Evolutionary conservation across 768 basidiomycete species (phyloP), one percentile per base, ranked within the genome.

Genomic region (Pholiota microspora): DNA sequence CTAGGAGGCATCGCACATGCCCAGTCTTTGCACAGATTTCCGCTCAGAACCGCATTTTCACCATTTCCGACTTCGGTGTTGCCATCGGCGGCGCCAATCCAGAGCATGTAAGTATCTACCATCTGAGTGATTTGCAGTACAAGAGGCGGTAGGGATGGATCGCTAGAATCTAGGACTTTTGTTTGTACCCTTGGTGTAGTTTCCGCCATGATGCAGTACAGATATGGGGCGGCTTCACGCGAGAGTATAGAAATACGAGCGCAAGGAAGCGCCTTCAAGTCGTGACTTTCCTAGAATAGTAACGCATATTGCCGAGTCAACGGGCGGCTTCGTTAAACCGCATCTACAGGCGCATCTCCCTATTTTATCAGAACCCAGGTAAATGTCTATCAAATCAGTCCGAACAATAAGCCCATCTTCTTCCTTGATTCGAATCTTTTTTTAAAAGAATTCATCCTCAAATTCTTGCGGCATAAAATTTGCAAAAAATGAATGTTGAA

Each of bases 51-150:
- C n/a, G 82, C 82, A 51, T 73, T 74, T 49, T 72, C 71, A 31
- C 75, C 77, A 55, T 75, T 73, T 49, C 77, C 79, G 24, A 71
- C 45, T 69, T 38, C 67, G 45, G 45, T 54, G 18, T 56, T 54
- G 35, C 71, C 73, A 24, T 81, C 78, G 16, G 82, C 83, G n/a
- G 69, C 73, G 1, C 90, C 89, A 28, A 86, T 73, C 91, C 91
- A 93, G 49, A 93, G 63, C 89, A 93, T 91, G 70, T 86, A 91
- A 53, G 87, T 85, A 61, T 83, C 83, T 45, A 82, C 81, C 51
- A 93, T 69, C 56, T 71, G 71, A 42, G 84, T 91, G 56, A 87
- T 73, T 58, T 89, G 86, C 53, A 93, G 71, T 15, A 73, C 85
- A 36, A 90, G 73, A 42, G 79, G 77, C 13, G 86, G 85, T 45